Evolutionary conservation across 2,329 filamentous ascomycete genomes (phyloP).

Genomic region (Fusarium acutatum): DNA sequence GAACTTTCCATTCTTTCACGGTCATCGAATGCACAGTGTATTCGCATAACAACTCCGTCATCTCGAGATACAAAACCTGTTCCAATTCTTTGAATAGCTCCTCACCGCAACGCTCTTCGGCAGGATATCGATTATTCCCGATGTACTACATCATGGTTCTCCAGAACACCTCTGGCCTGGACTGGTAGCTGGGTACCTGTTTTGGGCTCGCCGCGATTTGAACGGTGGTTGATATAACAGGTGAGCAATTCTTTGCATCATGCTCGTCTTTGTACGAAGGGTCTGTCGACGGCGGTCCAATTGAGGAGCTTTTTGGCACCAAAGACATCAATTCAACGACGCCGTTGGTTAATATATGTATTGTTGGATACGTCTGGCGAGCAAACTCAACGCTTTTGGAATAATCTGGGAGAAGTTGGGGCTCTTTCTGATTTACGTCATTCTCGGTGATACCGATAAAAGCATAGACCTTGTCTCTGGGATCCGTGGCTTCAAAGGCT

Average conservation of each 20-base stretch:
- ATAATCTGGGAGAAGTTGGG: neutral
- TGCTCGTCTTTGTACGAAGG: too few relatives aligned
- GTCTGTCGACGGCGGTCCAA: neutral
- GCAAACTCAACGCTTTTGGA: too few relatives aligned
- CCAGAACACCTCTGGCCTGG: neutral
- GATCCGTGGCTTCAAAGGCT: neutral
- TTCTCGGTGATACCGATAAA: neutral
- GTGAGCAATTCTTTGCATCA: too few relatives aligned
- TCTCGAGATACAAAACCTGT: neutral
- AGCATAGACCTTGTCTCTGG: neutral
- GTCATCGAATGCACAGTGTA: rapidly evolving
- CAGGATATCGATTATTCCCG: rapidly evolving
- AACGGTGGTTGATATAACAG: too few relatives aligned
- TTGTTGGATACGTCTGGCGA: too few relatives aligned
- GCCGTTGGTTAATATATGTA: too few relatives aligned
- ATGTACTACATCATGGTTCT: neutral
- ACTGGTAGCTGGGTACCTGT: rapidly evolving
- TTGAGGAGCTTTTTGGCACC: rapidly evolving
- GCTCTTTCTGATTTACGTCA: neutral
- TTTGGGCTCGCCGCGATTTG: too few relatives aligned
- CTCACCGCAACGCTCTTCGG: rapidly evolving
- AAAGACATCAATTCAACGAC: neutral
- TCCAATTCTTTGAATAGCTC: neutral
- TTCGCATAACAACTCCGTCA: too few relatives aligned
- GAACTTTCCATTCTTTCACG: neutral